Evolutionary conservation across 164 flowering plant species (phyloP), one percentile per base, ranked within the genome.

Genomic region (Vitis riparia): DNA sequence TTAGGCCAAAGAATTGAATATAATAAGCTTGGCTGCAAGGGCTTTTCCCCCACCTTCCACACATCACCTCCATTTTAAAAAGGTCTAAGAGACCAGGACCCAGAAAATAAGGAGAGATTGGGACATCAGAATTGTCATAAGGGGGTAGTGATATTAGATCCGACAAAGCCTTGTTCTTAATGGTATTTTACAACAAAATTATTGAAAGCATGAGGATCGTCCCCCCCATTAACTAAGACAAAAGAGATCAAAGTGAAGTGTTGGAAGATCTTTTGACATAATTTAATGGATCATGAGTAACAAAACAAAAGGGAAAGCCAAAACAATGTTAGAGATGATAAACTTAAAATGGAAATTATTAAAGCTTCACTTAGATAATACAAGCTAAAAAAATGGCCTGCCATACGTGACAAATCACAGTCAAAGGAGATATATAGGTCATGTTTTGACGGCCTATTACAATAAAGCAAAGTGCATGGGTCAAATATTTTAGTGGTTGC

Each of bases 21-120:
- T 53, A 11, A 62, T 15, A 15, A 44, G 27, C 51, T 62, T 15
- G 47, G 37, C 1, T 62, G 51, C 65, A 44, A 11, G 62, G 7
- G 37, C 65, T 30, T 32, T 62, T 37, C 52, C n/a, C 51, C 65
- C 5, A 62, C 65, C 48, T 44, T 16, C 1, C 51, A 16, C 48
- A 30, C 65, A 62, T 62, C 23, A 29, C 37, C 32, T 55, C 27
- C 23, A 23, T 51, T 55, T 51, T 17, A 37, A 63, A 48, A 29
- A 58, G 53, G 16, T 5, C 59, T 16, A 13, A 60, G 63, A 55
- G 11, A 30, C 50, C 64, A 17, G 11, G 65, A 61, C 61, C 84
- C 82, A 30, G 78, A 72, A 78, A 66, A 59, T 71, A 71, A 49
- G 82, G 80, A 66, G 72, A 63, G 77, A 71, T 67, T 17, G 63